Evolutionary conservation across 805 yeast genomes (phyloP).

Genomic region (Candida vaughaniae): DNA sequence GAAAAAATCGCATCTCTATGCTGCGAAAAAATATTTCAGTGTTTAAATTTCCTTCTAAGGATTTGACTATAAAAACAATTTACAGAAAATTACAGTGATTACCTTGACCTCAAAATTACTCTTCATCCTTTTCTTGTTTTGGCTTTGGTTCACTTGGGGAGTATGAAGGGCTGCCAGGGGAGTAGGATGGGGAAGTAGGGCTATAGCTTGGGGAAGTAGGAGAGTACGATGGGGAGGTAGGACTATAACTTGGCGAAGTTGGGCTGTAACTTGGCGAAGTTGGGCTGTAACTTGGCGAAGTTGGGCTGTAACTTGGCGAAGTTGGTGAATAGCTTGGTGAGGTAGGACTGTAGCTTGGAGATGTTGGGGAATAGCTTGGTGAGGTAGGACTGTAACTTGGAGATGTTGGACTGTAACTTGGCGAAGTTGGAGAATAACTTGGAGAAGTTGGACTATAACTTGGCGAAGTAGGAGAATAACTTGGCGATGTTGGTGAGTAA

Average conservation of each 20-base stretch:
- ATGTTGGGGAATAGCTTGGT: conserved; percentile 73
- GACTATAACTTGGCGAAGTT: conserved; percentile 70
- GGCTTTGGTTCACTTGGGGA: conserved; percentile 40
- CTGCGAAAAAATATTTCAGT: conserved; percentile 1
- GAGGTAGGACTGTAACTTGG: conserved; percentile 66
- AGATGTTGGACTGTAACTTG: conserved; percentile 58
- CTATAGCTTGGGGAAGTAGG: conserved; percentile 82
- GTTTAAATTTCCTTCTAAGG: conserved; percentile 1
- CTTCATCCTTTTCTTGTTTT: conserved; percentile 20
- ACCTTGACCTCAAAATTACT: conserved; percentile 1
- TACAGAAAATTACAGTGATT: conserved; percentile 1
- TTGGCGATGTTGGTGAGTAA: conserved; percentile 50
- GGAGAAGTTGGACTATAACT: conserved; percentile 79
- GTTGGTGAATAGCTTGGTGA: conserved; percentile 72
- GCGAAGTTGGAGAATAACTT: conserved; percentile 72
- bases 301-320: conserved; percentile 78
- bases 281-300: conserved; percentile 66
- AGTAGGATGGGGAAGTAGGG: conserved; percentile 65
- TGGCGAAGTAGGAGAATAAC: conserved; percentile 70
- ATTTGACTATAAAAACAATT: conserved; percentile 3
- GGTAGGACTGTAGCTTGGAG: conserved; percentile 78
- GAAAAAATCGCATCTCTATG: conserved; percentile 2
- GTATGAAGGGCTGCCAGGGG: conserved; percentile 47
- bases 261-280: conserved; percentile 67
- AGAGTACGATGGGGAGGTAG: conserved; percentile 66